phyloP scores from a whole-genome alignment of 2,329 filamentous ascomycete species.

The Calycina marina region DNA sequence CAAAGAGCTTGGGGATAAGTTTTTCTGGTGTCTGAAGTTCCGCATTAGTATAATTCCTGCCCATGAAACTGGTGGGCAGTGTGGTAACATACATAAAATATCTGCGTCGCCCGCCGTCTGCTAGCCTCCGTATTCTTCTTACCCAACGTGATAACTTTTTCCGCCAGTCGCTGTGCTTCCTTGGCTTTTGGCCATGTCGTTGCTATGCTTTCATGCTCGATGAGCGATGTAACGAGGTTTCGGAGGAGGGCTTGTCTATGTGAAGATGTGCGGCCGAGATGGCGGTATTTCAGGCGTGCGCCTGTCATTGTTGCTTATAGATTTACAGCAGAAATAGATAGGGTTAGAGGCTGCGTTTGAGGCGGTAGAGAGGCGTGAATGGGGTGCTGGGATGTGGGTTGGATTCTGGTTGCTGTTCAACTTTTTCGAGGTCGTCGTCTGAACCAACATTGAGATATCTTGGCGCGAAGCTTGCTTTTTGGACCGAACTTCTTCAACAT shows the following conservation, averaged over 20 bases:
- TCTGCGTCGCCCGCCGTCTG: conserved; percentile 57
- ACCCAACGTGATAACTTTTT: conserved; percentile 85
- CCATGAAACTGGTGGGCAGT: neutral
- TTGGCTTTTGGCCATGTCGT: conserved; percentile 97
- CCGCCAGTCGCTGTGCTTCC: conserved; percentile 83
- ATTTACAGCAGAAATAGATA: too few species aligned
- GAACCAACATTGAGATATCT: too few species aligned
- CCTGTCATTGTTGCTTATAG: conserved; percentile 68
- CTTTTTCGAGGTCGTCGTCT: too few species aligned
- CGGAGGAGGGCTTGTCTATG: conserved; percentile 87
- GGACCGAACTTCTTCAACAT: too few species aligned
- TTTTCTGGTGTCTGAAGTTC: conserved; percentile 47
- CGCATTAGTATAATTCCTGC: neutral
- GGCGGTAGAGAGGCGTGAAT: neutral
- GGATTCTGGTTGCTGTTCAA: too few species aligned
- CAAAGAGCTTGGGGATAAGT: conserved; percentile 77
- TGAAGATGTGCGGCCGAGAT: conserved; percentile 70
- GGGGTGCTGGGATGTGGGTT: neutral
- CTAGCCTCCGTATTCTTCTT: conserved; percentile 86
- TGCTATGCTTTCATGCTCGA: conserved; percentile 83
- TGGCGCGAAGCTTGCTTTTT: too few species aligned
- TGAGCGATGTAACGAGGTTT: conserved; percentile 88
- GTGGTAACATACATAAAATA: conserved; percentile 63
- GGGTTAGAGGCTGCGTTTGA: neutral
- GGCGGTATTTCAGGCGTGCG: conserved; percentile 74